These are phyloP conservation scores for Saccharomyces mikatae DNA, from an alignment of 805 yeast species.

Conservation along the genomic window DNA sequence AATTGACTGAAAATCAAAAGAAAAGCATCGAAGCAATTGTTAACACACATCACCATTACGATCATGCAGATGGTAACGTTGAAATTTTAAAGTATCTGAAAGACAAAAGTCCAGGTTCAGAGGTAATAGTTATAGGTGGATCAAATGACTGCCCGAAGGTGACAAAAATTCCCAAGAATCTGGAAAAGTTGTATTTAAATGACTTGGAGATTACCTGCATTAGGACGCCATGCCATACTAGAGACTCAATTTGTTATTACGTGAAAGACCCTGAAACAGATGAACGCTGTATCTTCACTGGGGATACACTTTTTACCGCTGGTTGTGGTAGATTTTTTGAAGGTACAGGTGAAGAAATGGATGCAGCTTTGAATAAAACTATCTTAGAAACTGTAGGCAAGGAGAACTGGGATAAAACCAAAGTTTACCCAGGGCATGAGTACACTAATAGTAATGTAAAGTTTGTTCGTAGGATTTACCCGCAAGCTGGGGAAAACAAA, in stretches of 20 bases:
- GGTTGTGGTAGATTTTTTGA: conserved; percentile 98
- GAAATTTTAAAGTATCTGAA: conserved; percentile 23
- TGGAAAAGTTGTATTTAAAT: conserved; percentile 43
- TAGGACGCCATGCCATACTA: conserved; percentile 97
- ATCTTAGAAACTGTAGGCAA: conserved; percentile 53
- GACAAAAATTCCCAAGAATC: conserved; percentile 58
- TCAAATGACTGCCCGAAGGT: conserved; percentile 44
- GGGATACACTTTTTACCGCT: conserved; percentile 87
- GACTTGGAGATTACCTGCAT: conserved; percentile 66
- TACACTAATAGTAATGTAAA: conserved; percentile 76
- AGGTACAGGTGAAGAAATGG: conserved; percentile 80
- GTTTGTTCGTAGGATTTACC: conserved; percentile 58
- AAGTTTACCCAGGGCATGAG: conserved; percentile 92
- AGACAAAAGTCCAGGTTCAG: conserved; percentile 32
- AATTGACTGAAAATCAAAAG: conserved; percentile 31
- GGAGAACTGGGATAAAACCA: conserved; percentile 36
- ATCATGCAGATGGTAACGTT: conserved; percentile 84
- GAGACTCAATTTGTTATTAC: conserved; percentile 87
- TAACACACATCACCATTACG: conserved; percentile 94
- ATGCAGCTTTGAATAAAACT: conserved; percentile 49
- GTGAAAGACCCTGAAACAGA: conserved; percentile 52
- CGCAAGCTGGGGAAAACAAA: conserved; percentile 31
- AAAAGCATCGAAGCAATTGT: conserved; percentile 65
- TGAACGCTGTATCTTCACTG: conserved; percentile 78
- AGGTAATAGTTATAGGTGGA: conserved; percentile 68